Evolutionary conservation across 306 rosid genomes (phyloP), one percentile per base, ranked within the genome.

Genomic region (Astragalus glycyphyllos): DNA sequence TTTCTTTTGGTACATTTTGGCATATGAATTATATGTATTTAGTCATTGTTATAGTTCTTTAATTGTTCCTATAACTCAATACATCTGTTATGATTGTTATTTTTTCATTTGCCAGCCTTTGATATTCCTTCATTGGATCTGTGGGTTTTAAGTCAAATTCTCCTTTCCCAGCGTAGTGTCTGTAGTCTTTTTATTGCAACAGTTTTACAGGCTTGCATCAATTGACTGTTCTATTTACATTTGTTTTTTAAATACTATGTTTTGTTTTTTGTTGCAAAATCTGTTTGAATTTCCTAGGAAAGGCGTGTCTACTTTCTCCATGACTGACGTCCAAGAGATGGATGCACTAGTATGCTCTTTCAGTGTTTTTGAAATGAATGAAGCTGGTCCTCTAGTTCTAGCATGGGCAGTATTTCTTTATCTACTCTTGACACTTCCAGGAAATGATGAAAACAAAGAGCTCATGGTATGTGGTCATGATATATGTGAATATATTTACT

Each of bases 341-440:
- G 97, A 93, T 77, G 84, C 86, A 55, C 45, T 88, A 75, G 64
- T 93, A 67, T 87, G 96, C 71, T 85, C 88, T 57, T 80, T 90
- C 76, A 87, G 58, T 77, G 82, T 71, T 63, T 85, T 80, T 81
- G 94, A 88, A 80, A 80, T 84, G 46, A 87, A 90, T 75, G 98
- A 88, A 85, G 87, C 92, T 20, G 87, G 94, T 41, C 98, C 96
- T 13, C 77, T 93, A 62, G 75, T 93, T 80, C 84, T 93, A 42
- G 86, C 97, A 20, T 93, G 98, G 97, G 98, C 97, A 10, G 97
- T 89, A 46, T 90, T 87, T 83, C 90, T 93, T 75, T 88, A 91
- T 83, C 75, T 90, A 47, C 82, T 82, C 74, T 81, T 88, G 72
- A 88, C 98, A 77, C 97, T 93, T 74, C 89, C 97, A 0, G 92